Percentiles rank a stretch among this genome's conserved stretches.
Conservation (phyloP, 345 rosid species). For the Moricandia arvensis region DNA sequence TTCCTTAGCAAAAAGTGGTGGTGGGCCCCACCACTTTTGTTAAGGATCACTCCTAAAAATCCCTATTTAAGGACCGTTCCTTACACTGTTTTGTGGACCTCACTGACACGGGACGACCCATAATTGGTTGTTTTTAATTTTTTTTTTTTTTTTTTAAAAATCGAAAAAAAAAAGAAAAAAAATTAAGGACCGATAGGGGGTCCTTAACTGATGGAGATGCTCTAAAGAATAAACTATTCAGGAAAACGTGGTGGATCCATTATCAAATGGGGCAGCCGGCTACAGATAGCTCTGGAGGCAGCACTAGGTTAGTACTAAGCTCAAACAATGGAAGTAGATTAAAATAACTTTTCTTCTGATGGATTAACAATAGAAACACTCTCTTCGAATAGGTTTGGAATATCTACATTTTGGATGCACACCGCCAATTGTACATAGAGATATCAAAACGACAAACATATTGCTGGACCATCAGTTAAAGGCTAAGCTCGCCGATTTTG, state of each 20-base stretch:
- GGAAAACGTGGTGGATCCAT: conserved; percentile 4
- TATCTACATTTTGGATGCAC: conserved; percentile 48
- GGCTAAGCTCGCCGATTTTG: conserved; percentile 49
- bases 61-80: too few species aligned
- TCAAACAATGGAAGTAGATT: neutral
- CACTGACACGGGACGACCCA: too few species aligned
- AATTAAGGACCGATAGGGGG: too few species aligned
- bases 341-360: neutral
- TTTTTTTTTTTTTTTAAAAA: too few species aligned
- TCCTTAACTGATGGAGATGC: too few species aligned
- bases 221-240: neutral
- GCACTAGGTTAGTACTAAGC: conserved; percentile 33
- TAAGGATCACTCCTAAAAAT: too few species aligned
- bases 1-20: too few species aligned
- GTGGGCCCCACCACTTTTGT: too few species aligned
- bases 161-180: too few species aligned
- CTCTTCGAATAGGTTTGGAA: conserved; percentile 38
- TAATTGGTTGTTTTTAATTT: too few species aligned
- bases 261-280: conserved; percentile 41
- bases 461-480: conserved; percentile 37
- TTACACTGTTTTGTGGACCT: too few species aligned
- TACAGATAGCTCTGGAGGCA: conserved; percentile 46
- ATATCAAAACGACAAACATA: conserved; percentile 47
- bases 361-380: neutral
- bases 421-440: conserved; percentile 44